These are phyloP conservation scores for Rehmannia glutinosa DNA, from an alignment of 257 asterid genomes.

Conservation along the genomic window DNA sequence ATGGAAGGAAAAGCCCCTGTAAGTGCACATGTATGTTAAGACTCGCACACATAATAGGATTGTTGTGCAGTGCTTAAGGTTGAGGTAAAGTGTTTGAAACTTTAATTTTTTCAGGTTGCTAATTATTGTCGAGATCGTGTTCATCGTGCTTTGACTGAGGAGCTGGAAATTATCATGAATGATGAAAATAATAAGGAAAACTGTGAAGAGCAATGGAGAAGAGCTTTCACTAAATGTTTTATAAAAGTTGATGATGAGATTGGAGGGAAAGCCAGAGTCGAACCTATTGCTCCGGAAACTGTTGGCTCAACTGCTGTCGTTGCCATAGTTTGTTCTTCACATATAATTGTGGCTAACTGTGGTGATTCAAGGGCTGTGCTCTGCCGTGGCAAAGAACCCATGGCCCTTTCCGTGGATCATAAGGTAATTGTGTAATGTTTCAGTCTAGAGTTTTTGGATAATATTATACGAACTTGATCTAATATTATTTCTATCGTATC, in stretches of 20 bases:
- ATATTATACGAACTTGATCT: too few relatives aligned
- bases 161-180: slow-evolving; percentile 44
- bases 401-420: background rate
- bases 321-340: background rate
- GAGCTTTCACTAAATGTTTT: slow-evolving; percentile 60
- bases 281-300: slow-evolving; percentile 79
- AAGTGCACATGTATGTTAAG: too few relatives aligned
- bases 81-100: background rate
- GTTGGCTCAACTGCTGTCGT: slow-evolving; percentile 20
- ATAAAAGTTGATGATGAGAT: slow-evolving; percentile 82
- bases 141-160: slow-evolving; percentile 64
- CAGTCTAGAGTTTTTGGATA: too few relatives aligned
- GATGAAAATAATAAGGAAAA: slow-evolving; percentile 23
- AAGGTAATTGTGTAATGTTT: slow-evolving; percentile 6
- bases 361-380: slow-evolving; percentile 4
- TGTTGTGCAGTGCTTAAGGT: background rate
- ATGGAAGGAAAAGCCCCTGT: too few relatives aligned
- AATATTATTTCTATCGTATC: too few relatives aligned
- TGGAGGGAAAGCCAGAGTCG: slow-evolving; percentile 44
- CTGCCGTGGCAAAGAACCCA: background rate
- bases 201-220: slow-evolving; percentile 67
- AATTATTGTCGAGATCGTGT: slow-evolving; percentile 70
- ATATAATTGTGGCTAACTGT: background rate
- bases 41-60: background rate
- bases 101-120: slow-evolving; percentile 58